phyloP scores from a whole-genome alignment of 2,329 filamentous ascomycete species.

The Ustulina deusta region DNA sequence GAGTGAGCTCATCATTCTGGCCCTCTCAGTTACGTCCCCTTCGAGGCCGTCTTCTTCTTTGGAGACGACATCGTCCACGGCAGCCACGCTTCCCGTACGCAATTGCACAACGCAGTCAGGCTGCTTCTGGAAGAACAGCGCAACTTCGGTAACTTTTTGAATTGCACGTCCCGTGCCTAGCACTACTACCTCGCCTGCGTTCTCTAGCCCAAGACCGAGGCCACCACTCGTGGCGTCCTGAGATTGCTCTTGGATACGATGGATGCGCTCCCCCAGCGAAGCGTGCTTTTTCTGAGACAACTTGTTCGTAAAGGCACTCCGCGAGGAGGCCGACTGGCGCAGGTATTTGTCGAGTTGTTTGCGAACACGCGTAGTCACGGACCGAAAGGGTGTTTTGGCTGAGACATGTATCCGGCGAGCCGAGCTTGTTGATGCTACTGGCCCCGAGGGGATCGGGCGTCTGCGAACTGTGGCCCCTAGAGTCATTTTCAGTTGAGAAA shows the following conservation, averaged over 20 bases:
- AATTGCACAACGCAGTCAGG: constrained; percentile 69
- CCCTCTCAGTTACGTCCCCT: constrained; percentile 54
- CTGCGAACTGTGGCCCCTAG: constrained; percentile 63
- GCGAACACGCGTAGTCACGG: constrained; percentile 73
- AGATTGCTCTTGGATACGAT: constrained; percentile 53
- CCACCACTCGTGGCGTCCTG: constrained; percentile 45
- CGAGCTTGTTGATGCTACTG: constrained; percentile 53
- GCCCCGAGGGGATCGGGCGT: constrained; percentile 59
- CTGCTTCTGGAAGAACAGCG: constrained; percentile 73
- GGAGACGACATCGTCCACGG: constrained; percentile 73
- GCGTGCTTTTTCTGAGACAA: constrained; percentile 62
- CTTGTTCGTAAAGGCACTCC: constrained; percentile 46
- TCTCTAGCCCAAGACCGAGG: constrained; percentile 50
- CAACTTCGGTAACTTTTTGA: constrained; percentile 70
- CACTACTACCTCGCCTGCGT: constrained; percentile 65
- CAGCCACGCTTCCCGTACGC: constrained; percentile 71
- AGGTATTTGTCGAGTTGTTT: constrained; percentile 70
- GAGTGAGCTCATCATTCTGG: constrained; percentile 64
- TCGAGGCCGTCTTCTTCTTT: constrained; percentile 39
- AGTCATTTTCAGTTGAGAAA: constrained; percentile 36
- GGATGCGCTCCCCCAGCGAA: constrained; percentile 61
- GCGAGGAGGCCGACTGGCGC: constrained; percentile 50
- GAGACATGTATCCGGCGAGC: constrained; percentile 71
- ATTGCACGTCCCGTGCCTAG: constrained; percentile 77
- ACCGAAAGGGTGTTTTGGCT: constrained; percentile 73